Conservation (phyloP, 345 rosid species). For the Barbarea vulgaris region DNA sequence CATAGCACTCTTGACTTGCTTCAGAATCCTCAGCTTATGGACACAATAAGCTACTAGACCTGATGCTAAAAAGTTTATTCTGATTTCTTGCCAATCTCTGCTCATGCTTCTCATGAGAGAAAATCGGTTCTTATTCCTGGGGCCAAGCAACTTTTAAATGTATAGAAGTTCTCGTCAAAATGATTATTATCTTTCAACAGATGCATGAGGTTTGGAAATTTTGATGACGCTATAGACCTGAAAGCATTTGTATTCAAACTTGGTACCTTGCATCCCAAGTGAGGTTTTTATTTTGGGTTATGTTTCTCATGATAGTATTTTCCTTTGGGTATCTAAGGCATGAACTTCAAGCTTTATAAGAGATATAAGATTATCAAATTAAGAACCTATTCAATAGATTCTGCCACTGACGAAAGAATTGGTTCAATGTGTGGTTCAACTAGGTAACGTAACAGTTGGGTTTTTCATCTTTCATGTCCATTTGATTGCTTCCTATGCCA, state of each 20-base stretch:
- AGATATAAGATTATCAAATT: too few species aligned
- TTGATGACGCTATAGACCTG: conserved; percentile 93
- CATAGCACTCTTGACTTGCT: conserved; percentile 95
- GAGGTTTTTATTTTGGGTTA: conserved; percentile 46
- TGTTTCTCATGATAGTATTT: neutral
- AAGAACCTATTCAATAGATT: too few species aligned
- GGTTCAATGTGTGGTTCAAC: too few species aligned
- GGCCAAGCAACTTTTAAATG: neutral
- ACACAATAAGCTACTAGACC: conserved; percentile 65
- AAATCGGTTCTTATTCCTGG: neutral
- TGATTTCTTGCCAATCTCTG: neutral
- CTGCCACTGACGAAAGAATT: too few species aligned
- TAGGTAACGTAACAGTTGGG: too few species aligned
- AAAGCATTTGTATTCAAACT: conserved; percentile 84
- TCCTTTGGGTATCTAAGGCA: conserved; percentile 16
- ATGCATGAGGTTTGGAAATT: conserved; percentile 91
- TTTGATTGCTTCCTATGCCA: neutral
- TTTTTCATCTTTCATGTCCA: too few species aligned
- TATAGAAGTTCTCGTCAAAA: neutral
- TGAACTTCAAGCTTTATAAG: conserved; percentile 13
- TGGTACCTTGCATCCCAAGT: conserved; percentile 97
- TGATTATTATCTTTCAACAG: conserved; percentile 48
- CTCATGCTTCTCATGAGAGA: conserved; percentile 12
- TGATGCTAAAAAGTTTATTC: neutral
- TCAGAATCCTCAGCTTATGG: conserved; percentile 99